Base-by-base conservation (phyloP, 2,329 filamentous ascomycete genomes). In the Colletotrichum eleusines region DNA sequence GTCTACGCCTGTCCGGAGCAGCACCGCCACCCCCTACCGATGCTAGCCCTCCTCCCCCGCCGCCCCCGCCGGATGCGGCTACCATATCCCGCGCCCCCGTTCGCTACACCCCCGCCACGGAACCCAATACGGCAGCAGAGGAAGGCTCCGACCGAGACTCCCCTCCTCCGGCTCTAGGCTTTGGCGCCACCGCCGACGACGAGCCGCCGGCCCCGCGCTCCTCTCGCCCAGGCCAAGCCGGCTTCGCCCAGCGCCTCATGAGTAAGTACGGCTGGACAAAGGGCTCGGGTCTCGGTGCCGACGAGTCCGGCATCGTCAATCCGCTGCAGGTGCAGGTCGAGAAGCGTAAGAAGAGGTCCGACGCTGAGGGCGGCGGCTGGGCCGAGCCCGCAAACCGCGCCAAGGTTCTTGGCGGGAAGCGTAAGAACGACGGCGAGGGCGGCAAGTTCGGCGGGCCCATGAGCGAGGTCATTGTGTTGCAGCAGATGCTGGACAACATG, bases 221-320 rank as follows among this genome's bases (percentile, higher is more conserved):
- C 51, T 88, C 84, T 67, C 89, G 91, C 3, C 94, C 94, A 0
- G 94, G 94, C 20, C 93, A 97, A 80, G 88, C 90, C 74, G 93
- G 91, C 62, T 97, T 97, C 80, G 96, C 94, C 0, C 89, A 94
- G 74, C 92, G 94, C 42, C 88, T 98, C 66, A 94, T 99, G 90
- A 88, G 90, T 72, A 98, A 98, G 79, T 96, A 97, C 82, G 96
- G 96, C 66, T 98, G 95, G 93, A 91, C 90, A 44, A 92, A 95
- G 77, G 96, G 96, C 31, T 88, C 91, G 73, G 96, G 96, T 26
- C 89, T 99, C 5, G 96, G 96, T 74, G 94, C 94, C 20, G 88
- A 91, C 73, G 90, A 90, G 40, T 90, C 90, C 31, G 96, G 96
- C 72, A 98, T 99, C 76, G 87, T 94, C 64, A 93, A 94, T 28